Evolutionary conservation across 2,329 filamentous ascomycete genomes (phyloP).

Genomic region (Aspergillus hortae): DNA sequence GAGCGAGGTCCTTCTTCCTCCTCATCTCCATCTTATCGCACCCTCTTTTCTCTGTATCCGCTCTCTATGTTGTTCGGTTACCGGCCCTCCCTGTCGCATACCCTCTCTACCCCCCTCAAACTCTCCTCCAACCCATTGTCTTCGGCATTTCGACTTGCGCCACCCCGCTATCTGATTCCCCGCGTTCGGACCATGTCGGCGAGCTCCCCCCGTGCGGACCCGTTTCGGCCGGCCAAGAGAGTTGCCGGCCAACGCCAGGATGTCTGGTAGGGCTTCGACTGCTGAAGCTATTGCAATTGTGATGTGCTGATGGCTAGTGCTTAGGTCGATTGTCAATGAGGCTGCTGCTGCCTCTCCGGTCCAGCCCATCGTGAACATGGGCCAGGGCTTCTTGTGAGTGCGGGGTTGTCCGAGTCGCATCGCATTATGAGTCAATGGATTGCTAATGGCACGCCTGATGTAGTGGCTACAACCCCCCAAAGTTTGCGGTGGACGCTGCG

Average conservation of each 20-base stretch:
- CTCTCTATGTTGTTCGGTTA: slow-evolving; percentile 2
- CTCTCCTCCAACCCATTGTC: neutral
- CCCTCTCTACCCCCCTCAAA: neutral
- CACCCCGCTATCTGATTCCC: slow-evolving; percentile 19
- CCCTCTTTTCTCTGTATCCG: neutral
- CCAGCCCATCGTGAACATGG: slow-evolving; percentile 67
- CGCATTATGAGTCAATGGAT: neutral
- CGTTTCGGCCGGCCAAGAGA: slow-evolving; percentile 45
- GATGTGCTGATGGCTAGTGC: slow-evolving; percentile 10
- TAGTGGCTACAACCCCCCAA: slow-evolving; percentile 84
- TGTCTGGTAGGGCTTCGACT: slow-evolving; percentile 40
- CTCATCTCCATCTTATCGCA: neutral
- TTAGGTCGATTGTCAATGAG: slow-evolving; percentile 64
- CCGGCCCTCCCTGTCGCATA: neutral
- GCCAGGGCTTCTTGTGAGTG: slow-evolving; percentile 58
- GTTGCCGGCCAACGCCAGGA: slow-evolving; percentile 50
- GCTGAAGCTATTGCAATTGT: neutral
- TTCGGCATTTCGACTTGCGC: neutral
- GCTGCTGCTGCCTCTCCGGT: slow-evolving; percentile 61
- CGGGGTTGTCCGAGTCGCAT: neutral
- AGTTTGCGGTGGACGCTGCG: slow-evolving; percentile 86
- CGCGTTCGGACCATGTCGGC: slow-evolving; percentile 37
- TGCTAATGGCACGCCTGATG: neutral
- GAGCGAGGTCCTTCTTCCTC: neutral
- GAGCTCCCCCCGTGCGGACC: slow-evolving; percentile 35